Evolutionary conservation across 1,284 basidiomycete genomes (phyloP).

Genomic region (Golubevia pallescens): DNA sequence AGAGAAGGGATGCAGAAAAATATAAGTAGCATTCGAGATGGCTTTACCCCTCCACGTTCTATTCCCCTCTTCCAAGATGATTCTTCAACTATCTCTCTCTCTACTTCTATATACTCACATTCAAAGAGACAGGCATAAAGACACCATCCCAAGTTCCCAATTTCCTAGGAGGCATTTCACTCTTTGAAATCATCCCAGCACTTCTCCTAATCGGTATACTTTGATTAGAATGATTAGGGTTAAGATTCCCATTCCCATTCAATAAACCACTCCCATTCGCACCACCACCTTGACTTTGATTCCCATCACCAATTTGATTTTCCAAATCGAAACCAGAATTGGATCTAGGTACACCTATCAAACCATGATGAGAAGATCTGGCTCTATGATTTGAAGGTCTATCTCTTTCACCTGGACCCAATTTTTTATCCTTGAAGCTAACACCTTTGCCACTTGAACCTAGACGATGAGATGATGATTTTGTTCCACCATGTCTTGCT

Average conservation of each 20-base stretch:
- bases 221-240: background rate
- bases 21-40: background rate
- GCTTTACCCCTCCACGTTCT: background rate
- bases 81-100: no score
- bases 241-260: background rate
- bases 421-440: conserved; percentile 25
- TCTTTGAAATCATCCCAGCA: conserved; percentile 39
- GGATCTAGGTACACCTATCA: background rate
- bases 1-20: background rate
- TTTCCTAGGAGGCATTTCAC: conserved; percentile 46
- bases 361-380: background rate
- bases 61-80: no score
- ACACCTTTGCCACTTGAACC: conserved; percentile 23
- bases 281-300: conserved; percentile 19
- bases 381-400: background rate
- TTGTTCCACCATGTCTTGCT: background rate
- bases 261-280: background rate
- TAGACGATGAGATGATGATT: conserved; percentile 18
- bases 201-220: conserved; percentile 27
- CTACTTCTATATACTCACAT: conserved; percentile 19
- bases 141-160: conserved; percentile 62
- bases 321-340: conserved; percentile 5
- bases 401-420: conserved; percentile 24
- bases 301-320: conserved; percentile 24
- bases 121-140: conserved; percentile 61